These are phyloP conservation scores for Annulohypoxylon maeteangense DNA, from an alignment of 495 filamentous ascomycete genomes.

Conservation along the genomic window DNA sequence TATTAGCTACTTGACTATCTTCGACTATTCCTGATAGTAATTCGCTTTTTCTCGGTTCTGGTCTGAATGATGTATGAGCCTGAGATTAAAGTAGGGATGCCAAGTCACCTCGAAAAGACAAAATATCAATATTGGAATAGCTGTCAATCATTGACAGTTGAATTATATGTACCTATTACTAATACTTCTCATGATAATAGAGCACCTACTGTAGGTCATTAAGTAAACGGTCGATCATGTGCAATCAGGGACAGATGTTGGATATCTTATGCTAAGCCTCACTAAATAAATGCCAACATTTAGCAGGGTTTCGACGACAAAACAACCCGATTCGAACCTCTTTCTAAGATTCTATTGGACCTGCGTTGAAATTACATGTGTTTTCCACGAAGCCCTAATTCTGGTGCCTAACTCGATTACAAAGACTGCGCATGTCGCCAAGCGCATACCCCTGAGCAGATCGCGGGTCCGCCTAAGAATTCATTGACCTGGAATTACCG, in stretches of 20 bases:
- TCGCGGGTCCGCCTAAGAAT: constrained; percentile 6
- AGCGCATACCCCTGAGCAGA: constrained; percentile 26
- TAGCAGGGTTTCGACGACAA: not conserved
- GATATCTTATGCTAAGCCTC: not conserved
- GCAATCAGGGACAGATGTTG: not conserved
- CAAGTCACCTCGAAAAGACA: too few species aligned
- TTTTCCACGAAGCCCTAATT: not conserved
- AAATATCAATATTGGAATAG: not conserved
- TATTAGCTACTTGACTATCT: too few species aligned
- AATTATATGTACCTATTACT: not conserved
- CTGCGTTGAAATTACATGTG: not conserved
- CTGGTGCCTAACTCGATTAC: constrained; percentile 11
- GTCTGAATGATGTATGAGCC: too few species aligned
- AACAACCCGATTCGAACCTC: not conserved
- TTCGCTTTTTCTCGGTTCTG: too few species aligned
- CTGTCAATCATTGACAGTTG: not conserved
- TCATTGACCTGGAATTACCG: constrained; percentile 13
- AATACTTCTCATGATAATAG: not conserved
- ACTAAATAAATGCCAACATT: not conserved
- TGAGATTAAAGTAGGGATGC: too few species aligned
- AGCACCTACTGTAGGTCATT: not conserved
- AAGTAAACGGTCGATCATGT: not conserved
- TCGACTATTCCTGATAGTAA: too few species aligned
- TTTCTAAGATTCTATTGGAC: not conserved
- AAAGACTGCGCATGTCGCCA: constrained; percentile 13